Conservation (phyloP, 2,329 filamentous ascomycete genomes). For the Xylariaceae sp. region DNA sequence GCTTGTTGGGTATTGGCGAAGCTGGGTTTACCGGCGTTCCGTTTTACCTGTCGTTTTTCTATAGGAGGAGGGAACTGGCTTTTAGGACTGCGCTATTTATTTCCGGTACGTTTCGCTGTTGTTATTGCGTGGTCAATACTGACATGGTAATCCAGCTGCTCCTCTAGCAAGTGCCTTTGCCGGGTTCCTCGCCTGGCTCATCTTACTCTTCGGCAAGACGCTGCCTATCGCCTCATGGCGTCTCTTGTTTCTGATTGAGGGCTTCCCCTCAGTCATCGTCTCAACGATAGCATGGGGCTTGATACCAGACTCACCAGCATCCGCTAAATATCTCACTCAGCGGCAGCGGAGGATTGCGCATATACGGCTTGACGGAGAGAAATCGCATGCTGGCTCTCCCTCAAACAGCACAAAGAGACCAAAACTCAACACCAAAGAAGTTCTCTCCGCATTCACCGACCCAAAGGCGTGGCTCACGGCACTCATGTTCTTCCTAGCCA, state of each 20-base stretch:
- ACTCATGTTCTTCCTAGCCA: constrained; percentile 81
- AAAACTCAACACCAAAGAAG: constrained; percentile 53
- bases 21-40: constrained; percentile 65
- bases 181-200: constrained; percentile 74
- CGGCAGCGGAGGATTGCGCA: constrained; percentile 69
- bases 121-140: neutral
- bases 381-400: constrained; percentile 14
- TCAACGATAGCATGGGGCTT: constrained; percentile 71
- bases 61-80: constrained; percentile 69
- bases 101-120: constrained; percentile 49
- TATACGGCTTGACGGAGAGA: constrained; percentile 60
- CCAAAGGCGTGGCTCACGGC: constrained; percentile 74
- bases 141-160: constrained; percentile 61
- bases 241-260: constrained; percentile 80
- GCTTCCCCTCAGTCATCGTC: constrained; percentile 76
- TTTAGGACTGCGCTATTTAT: constrained; percentile 85
- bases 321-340: constrained; percentile 59
- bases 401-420: neutral
- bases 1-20: constrained; percentile 60
- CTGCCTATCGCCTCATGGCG: constrained; percentile 78
- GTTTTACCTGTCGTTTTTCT: constrained; percentile 65
- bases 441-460: constrained; percentile 59
- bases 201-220: constrained; percentile 64
- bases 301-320: constrained; percentile 73
- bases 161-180: constrained; percentile 79